These are phyloP conservation scores for Fagus crenata DNA, from an alignment of 306 rosid genomes.

Conservation along the genomic window DNA sequence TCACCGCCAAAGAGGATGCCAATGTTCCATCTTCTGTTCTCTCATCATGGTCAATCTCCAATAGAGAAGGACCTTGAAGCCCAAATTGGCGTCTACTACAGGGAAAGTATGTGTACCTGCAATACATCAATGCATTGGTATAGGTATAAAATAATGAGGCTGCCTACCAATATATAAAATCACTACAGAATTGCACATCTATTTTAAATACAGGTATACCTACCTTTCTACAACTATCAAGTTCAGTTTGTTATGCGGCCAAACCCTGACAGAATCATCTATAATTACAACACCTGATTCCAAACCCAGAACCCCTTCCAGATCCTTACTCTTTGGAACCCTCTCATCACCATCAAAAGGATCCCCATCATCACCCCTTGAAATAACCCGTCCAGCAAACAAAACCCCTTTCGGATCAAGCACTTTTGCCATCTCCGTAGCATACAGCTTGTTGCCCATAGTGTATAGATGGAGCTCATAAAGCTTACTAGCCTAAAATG, in stretches of 20 bases:
- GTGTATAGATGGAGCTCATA: slow-evolving; percentile 97
- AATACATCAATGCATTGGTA: slow-evolving; percentile 15
- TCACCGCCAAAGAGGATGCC: slow-evolving; percentile 88
- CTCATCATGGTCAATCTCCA: slow-evolving; percentile 92
- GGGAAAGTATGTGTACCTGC: slow-evolving; percentile 92
- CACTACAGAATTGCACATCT: background rate
- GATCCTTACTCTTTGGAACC: slow-evolving; percentile 89
- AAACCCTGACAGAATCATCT: slow-evolving; percentile 97
- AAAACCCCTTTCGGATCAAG: slow-evolving; percentile 87
- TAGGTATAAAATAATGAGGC: slow-evolving; percentile 29
- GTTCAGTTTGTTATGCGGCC: slow-evolving; percentile 99
- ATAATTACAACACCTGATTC: slow-evolving; percentile 90
- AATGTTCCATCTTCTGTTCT: slow-evolving; percentile 90
- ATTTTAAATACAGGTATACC: slow-evolving; percentile 24
- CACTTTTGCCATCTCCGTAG: slow-evolving; percentile 99
- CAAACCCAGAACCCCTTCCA: slow-evolving; percentile 99
- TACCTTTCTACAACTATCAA: slow-evolving; percentile 97
- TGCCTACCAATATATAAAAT: slow-evolving; percentile 24
- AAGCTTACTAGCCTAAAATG: slow-evolving; percentile 84
- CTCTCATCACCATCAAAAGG: slow-evolving; percentile 77
- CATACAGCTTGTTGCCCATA: slow-evolving; percentile 97
- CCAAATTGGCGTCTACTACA: slow-evolving; percentile 98
- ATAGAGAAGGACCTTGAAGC: slow-evolving; percentile 92
- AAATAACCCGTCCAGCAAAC: slow-evolving; percentile 92
- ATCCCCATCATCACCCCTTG: slow-evolving; percentile 90